These are phyloP conservation scores for Eurotiales sp. DNA, from an alignment of 2,329 filamentous ascomycete species.

Conservation along the genomic window DNA sequence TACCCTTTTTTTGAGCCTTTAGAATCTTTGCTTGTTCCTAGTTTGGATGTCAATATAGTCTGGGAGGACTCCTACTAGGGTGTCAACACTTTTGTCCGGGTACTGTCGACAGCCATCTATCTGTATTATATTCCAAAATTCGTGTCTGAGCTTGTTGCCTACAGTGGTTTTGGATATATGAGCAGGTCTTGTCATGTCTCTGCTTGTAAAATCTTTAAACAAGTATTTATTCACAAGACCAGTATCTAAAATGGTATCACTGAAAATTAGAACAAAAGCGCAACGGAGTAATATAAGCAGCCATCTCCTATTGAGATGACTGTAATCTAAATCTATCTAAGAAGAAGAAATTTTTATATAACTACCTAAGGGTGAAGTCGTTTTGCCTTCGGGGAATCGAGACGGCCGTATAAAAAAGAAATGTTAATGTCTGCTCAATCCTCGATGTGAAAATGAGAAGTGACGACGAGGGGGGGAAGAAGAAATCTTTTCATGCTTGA, in stretches of 20 bases:
- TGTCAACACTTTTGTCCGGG: too few species aligned
- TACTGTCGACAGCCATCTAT: too few species aligned
- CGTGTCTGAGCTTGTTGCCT: too few species aligned
- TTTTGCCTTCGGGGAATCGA: slow-evolving; percentile 6
- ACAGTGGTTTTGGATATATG: too few species aligned
- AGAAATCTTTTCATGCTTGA: slow-evolving; percentile 5
- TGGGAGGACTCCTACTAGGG: too few species aligned
- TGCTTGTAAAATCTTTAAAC: too few species aligned
- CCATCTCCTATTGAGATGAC: slow-evolving; percentile 10
- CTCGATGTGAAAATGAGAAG: background rate
- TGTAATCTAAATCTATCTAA: slow-evolving; percentile 14
- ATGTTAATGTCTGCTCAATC: background rate
- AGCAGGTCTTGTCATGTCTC: too few species aligned
- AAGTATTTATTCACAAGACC: too few species aligned
- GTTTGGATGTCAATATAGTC: too few species aligned
- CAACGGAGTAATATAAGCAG: slow-evolving; percentile 5
- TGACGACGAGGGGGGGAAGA: background rate
- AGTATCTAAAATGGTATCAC: slow-evolving; percentile 21
- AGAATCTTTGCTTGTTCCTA: too few species aligned
- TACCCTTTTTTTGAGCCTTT: too few species aligned
- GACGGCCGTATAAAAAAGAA: background rate
- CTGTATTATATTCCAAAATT: too few species aligned
- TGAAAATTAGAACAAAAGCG: background rate
- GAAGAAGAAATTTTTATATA: background rate
- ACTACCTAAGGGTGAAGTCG: background rate